Percentiles rank a stretch among this genome's conserved stretches.
phyloP scores from a whole-genome alignment of 805 yeast species.

The Saccharomycopsis schoenii region DNA sequence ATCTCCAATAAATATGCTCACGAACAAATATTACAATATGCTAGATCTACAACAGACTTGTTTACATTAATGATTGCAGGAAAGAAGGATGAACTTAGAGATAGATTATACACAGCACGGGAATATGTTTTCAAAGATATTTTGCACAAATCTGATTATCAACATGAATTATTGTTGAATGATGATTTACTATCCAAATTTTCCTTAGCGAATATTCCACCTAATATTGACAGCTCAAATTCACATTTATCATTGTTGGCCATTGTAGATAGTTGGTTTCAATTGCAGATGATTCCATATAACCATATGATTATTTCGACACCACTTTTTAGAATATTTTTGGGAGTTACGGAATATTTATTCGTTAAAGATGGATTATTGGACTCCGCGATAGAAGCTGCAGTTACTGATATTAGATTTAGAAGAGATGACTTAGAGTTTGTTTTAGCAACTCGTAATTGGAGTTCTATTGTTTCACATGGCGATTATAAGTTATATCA shows the following conservation, averaged over 20 bases:
- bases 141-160: conserved; percentile 25
- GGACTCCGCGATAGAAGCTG: conserved; percentile 71
- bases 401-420: conserved; percentile 55
- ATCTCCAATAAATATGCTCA: conserved; percentile 94
- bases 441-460: conserved; percentile 75
- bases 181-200: conserved; percentile 71
- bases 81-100: conserved; percentile 43
- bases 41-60: conserved; percentile 72
- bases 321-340: conserved; percentile 81
- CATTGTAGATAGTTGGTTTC: conserved; percentile 90
- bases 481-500: conserved; percentile 69
- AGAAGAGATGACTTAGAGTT: conserved; percentile 89
- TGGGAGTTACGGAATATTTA: conserved; percentile 88
- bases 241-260: conserved; percentile 84
- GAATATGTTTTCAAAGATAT: conserved; percentile 67
- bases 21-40: conserved; percentile 80
- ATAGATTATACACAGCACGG: conserved; percentile 57
- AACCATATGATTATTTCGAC: conserved; percentile 97
- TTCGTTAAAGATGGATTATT: conserved; percentile 76
- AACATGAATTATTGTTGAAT: conserved; percentile 59
- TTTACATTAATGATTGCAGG: conserved; percentile 76
- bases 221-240: conserved; percentile 53
- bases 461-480: conserved; percentile 74
- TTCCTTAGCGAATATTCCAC: conserved; percentile 64
- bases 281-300: conserved; percentile 78